Base-by-base conservation (phyloP, 2,329 filamentous ascomycete genomes). In the Emergomyces pasteurianus region DNA sequence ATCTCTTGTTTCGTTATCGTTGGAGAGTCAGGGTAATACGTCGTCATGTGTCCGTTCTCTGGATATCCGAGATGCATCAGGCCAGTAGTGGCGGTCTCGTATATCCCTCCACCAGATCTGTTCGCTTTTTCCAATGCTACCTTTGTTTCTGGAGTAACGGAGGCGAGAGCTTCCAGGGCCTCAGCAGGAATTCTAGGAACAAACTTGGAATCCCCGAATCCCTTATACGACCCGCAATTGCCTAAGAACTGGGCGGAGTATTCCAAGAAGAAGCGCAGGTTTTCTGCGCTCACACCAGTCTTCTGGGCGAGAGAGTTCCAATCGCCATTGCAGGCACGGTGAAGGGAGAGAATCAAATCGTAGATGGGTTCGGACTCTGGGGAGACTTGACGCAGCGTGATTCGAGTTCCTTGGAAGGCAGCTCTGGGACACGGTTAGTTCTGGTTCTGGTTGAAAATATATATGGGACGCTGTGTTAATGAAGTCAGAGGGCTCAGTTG, bases 201-300 rank as follows among this genome's bases (percentile, higher is more conserved):
- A 70, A 94, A 92, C 72, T 94, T 94, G 68, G 86, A 83, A 74
- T 94, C 89, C 50, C 90, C 90, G 68, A 92, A 92, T 67, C 87
- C 88, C 77, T 92, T 92, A 77, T 92, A 94, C 74, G 94, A 94
- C 64, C 90, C 88, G 63, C 81, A 81, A 71, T 92, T 94, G 52
- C 88, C 88, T 2, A 94, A 78, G 73, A 94, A 91, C 73, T 90
- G 87, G 36, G 83, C 84, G 8, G 87, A 81, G 72, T 92, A 94
- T 72, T 91, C 84, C 43, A 92, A 78, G 76, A 92, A 92, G 63
- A 81, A 78, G 18, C 81, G 80, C 53, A 90, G 71, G 60, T 90
- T 82, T 59, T 85, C 79, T 58, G 85, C 79, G 53, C 82, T 82
- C 56, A 91, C 79, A 38, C 81, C 80, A 21, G 86, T 84, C 73